phyloP scores from a whole-genome alignment of 805 yeast species.

The Candida nitratophila region DNA sequence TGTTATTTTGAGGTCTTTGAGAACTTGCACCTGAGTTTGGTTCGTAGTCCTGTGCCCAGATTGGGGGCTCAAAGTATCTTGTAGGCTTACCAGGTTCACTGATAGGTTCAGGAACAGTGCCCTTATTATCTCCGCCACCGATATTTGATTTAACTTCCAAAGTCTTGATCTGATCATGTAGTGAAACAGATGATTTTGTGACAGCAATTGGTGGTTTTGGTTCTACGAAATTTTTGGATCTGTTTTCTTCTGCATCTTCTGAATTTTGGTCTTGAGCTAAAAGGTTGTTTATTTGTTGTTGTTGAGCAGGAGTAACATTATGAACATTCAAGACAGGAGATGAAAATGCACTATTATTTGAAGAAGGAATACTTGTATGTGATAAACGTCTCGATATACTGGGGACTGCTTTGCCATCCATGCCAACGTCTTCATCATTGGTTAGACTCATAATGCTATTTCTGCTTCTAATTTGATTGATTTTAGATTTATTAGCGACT shows the following conservation, averaged over 20 bases:
- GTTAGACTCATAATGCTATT: constrained; percentile 30
- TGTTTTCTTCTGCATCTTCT: constrained; percentile 3
- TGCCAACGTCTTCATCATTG: constrained; percentile 38
- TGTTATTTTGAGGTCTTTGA: background rate
- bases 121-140: constrained; percentile 14
- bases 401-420: constrained; percentile 33
- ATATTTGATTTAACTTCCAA: constrained; percentile 11
- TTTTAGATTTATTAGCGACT: background rate
- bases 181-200: constrained; percentile 5
- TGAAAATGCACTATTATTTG: constrained; percentile 6
- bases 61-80: constrained; percentile 59
- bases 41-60: constrained; percentile 78
- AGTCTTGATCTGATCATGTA: constrained; percentile 23
- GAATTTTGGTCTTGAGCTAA: background rate
- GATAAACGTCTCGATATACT: constrained; percentile 25
- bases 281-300: background rate
- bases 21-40: constrained; percentile 21
- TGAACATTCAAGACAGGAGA: background rate
- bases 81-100: constrained; percentile 39
- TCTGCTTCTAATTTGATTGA: constrained; percentile 13
- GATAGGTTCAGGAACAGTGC: constrained; percentile 3
- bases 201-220: constrained; percentile 4
- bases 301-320: background rate
- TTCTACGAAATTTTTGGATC: constrained; percentile 3
- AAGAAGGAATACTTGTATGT: constrained; percentile 6